Conservation (phyloP, 441 rosid species). For the Croton setiger region DNA sequence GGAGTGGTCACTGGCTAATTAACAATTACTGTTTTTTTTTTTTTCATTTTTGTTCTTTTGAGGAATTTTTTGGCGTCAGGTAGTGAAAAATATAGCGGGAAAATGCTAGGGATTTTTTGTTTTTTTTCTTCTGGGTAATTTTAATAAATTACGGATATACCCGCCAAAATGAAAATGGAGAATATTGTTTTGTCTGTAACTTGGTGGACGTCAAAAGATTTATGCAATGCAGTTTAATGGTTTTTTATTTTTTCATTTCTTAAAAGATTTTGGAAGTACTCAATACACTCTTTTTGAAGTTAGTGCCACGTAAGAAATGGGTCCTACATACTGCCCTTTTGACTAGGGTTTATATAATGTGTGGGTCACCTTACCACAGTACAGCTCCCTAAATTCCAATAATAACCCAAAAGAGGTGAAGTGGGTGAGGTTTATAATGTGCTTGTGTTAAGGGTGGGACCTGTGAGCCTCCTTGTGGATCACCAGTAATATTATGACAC, state of each 20-base stretch:
- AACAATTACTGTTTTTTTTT: not conserved
- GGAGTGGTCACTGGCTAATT: slow-evolving; percentile 15
- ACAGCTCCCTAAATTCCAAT: slow-evolving; percentile 5
- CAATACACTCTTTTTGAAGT: slow-evolving; percentile 2
- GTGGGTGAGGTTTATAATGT: slow-evolving; percentile 22
- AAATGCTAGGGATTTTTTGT: slow-evolving; percentile 20
- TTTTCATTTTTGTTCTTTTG: slow-evolving; percentile 33
- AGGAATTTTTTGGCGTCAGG: slow-evolving; percentile 21
- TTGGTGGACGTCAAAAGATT: slow-evolving; percentile 56
- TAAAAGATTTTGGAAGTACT: not conserved
- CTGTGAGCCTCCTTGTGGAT: not conserved
- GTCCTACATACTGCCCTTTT: slow-evolving; percentile 27
- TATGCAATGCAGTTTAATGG: slow-evolving; percentile 45
- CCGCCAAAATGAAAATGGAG: slow-evolving; percentile 44
- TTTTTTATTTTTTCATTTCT: not conserved
- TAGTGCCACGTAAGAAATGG: slow-evolving; percentile 30
- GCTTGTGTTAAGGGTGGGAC: not conserved
- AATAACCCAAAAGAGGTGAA: slow-evolving; percentile 16
- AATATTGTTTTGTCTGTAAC: slow-evolving; percentile 1
- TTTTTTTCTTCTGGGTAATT: not conserved
- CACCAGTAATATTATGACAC: not conserved
- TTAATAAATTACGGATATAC: slow-evolving; percentile 34
- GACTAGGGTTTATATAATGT: slow-evolving; percentile 21
- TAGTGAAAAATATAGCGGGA: slow-evolving; percentile 36
- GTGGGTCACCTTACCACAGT: not conserved